phyloP scores from a whole-genome alignment of 148 eudicot genomes.

The Diospyros lotus region DNA sequence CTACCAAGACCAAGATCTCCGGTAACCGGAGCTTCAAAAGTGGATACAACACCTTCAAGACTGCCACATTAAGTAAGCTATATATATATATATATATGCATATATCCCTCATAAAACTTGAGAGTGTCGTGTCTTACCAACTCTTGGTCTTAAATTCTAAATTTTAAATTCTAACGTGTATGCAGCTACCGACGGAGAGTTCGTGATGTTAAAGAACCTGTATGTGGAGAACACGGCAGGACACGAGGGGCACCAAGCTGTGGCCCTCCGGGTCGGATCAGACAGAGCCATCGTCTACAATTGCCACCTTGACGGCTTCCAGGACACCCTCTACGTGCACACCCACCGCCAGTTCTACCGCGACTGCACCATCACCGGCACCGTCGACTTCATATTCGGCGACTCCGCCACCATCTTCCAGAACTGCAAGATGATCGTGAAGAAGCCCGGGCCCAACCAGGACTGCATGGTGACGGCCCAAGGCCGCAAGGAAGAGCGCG shows the following conservation, averaged over 20 bases:
- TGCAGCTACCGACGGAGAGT: constrained; percentile 37
- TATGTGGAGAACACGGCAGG: constrained; percentile 50
- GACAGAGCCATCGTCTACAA: constrained; percentile 33
- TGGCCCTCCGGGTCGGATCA: constrained; percentile 35
- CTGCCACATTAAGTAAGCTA: constrained; percentile 44
- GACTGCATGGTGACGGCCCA: constrained; percentile 54
- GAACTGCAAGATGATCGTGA: constrained; percentile 42
- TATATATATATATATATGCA: too few species aligned
- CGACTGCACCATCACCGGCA: constrained; percentile 60
- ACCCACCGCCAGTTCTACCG: constrained; percentile 59
- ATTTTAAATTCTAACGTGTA: not conserved
- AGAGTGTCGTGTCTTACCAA: not conserved
- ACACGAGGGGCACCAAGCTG: constrained; percentile 35
- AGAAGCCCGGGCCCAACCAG: constrained; percentile 42
- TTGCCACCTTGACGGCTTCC: constrained; percentile 42
- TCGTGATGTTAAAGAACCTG: constrained; percentile 39
- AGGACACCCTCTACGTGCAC: constrained; percentile 54
- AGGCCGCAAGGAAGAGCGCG: constrained; percentile 24
- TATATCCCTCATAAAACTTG: not conserved
- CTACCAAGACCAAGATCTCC: constrained; percentile 41
- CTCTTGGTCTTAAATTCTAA: not conserved
- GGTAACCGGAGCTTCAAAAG: constrained; percentile 31
- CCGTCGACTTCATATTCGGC: constrained; percentile 63
- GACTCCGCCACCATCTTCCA: constrained; percentile 59
- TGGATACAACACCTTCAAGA: constrained; percentile 23